phyloP scores from a whole-genome alignment of 2,329 filamentous ascomycete genomes.

The Penicillium hesseltinei region DNA sequence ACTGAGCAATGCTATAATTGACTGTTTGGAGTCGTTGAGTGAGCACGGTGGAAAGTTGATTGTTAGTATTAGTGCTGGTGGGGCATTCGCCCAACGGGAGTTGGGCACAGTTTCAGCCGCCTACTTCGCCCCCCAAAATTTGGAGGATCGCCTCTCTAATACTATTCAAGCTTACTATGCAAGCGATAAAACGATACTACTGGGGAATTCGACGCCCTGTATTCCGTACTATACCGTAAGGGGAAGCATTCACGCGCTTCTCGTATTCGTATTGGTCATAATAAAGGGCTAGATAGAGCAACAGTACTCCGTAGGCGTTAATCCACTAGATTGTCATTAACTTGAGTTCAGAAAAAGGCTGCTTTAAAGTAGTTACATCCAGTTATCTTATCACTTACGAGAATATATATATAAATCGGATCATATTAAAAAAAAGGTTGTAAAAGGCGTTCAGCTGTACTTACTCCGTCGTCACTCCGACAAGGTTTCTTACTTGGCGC shows the following conservation, averaged over 20 bases:
- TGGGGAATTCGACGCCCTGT: too few species aligned
- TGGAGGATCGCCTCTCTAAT: neutral
- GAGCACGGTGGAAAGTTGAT: neutral
- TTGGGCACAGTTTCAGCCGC: too few species aligned
- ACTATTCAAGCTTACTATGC: neutral
- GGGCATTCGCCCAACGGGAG: neutral
- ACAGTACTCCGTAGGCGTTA: neutral
- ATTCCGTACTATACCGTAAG: too few species aligned
- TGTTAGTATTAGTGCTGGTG: neutral
- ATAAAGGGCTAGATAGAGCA: neutral
- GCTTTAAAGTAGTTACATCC: neutral
- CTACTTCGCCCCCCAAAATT: neutral
- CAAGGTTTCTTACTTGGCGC: conserved; percentile 13
- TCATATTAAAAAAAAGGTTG: neutral
- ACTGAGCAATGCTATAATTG: neutral
- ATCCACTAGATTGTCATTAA: neutral
- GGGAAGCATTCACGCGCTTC: too few species aligned
- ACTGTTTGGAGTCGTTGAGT: neutral
- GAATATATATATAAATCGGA: neutral
- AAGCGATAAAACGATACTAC: neutral
- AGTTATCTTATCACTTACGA: neutral
- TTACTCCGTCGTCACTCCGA: neutral
- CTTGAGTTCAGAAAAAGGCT: neutral
- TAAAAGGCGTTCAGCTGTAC: neutral
- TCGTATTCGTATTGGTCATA: neutral